Evolutionary conservation across 306 rosid genomes (phyloP).

Genomic region (Fagus sylvatica): DNA sequence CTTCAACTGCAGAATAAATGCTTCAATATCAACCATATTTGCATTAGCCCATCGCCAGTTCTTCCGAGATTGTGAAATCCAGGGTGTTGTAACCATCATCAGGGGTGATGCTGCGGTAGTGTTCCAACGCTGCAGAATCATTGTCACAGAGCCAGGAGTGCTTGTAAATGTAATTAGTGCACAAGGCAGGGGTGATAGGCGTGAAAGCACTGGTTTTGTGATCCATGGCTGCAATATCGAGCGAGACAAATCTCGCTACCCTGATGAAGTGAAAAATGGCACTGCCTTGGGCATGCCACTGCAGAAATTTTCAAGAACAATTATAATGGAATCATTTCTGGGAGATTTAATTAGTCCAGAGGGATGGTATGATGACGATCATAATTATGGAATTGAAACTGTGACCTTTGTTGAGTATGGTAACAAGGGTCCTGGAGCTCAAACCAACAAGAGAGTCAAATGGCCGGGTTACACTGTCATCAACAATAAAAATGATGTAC

Average conservation of each 20-base stretch:
- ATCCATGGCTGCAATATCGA: not conserved
- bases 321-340: slow-evolving; percentile 34
- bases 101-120: not conserved
- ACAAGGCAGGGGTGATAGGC: not conserved
- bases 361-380: slow-evolving; percentile 33
- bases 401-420: slow-evolving; percentile 20
- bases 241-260: not conserved
- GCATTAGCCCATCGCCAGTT: slow-evolving; percentile 12
- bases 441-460: slow-evolving; percentile 2
- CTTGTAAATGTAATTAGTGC: not conserved
- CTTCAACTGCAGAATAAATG: slow-evolving; percentile 2
- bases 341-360: slow-evolving; percentile 6
- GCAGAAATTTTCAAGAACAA: slow-evolving; percentile 22
- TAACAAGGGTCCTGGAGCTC: slow-evolving; percentile 32
- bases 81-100: slow-evolving; percentile 3
- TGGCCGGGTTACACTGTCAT: slow-evolving; percentile 9
- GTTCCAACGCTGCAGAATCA: not conserved
- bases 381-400: slow-evolving; percentile 25
- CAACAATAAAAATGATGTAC: not conserved
- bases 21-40: not conserved
- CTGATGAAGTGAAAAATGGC: too few relatives aligned
- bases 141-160: not conserved
- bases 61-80: not conserved
- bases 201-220: slow-evolving; percentile 1
- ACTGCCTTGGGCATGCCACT: not conserved